Percentiles rank a stretch among this genome's conserved stretches.
Conservation (phyloP, 257 asterid species). For the Haberlea rhodopensis region DNA sequence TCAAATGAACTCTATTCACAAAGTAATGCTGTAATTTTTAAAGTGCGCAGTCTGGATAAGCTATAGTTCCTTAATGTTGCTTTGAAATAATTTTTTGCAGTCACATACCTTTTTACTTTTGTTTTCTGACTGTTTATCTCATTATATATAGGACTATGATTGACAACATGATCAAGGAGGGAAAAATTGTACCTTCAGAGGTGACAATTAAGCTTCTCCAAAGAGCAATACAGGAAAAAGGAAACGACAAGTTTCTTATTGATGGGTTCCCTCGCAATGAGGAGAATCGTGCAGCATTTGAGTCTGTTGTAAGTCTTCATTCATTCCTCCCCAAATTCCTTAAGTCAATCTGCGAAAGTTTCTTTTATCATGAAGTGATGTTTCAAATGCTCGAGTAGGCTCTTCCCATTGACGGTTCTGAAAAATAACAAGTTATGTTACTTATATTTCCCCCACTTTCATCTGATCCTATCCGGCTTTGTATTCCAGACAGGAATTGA, state of each 20-base stretch:
- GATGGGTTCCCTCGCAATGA: slow-evolving; percentile 70
- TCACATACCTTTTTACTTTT: not conserved
- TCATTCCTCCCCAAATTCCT: not conserved
- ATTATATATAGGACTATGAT: slow-evolving; percentile 46
- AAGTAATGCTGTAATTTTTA: not conserved
- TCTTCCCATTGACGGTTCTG: too few species aligned
- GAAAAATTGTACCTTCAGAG: slow-evolving; percentile 63
- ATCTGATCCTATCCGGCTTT: not conserved
- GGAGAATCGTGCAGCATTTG: slow-evolving; percentile 64
- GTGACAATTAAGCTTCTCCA: slow-evolving; percentile 57
- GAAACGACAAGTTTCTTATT: slow-evolving; percentile 57
- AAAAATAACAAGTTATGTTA: not conserved
- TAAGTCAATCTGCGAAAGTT: not conserved
- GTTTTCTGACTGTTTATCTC: not conserved
- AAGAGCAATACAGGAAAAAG: slow-evolving; percentile 50
- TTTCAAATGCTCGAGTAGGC: not conserved
- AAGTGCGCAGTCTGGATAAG: not conserved
- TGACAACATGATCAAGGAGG: slow-evolving; percentile 52
- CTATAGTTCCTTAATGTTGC: not conserved
- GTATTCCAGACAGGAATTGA: slow-evolving; percentile 49
- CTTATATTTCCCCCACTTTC: not conserved
- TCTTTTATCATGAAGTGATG: not conserved
- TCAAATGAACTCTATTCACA: not conserved
- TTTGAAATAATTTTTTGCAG: not conserved
- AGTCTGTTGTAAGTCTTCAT: slow-evolving; percentile 45